These are phyloP conservation scores for Clonostachys rosea DNA, from an alignment of 2,329 filamentous ascomycete species.

Conservation along the genomic window DNA sequence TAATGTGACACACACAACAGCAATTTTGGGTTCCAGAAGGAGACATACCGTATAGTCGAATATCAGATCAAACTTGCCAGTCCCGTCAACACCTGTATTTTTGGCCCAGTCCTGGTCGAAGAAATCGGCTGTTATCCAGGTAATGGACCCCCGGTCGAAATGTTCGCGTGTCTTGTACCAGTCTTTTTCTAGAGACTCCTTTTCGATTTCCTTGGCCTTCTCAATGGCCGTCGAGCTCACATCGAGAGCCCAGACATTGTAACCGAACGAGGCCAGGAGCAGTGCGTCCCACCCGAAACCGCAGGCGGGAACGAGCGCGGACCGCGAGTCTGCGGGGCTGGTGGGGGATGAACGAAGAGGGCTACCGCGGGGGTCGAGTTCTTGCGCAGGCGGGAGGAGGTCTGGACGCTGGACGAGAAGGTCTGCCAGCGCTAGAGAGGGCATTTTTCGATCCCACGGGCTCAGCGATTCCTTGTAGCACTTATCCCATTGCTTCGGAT, in stretches of 20 bases:
- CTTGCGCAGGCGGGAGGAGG: constrained; percentile 31
- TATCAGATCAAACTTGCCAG: constrained; percentile 58
- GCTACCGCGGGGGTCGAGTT: constrained; percentile 19
- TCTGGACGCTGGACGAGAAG: constrained; percentile 38
- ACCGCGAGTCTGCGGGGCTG: constrained; percentile 15
- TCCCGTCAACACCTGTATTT: constrained; percentile 29
- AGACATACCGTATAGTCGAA: constrained; percentile 57
- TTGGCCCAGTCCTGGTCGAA: constrained; percentile 55
- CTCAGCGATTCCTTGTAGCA: constrained; percentile 39
- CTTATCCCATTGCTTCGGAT: constrained; percentile 37
- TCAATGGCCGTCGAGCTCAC: constrained; percentile 43
- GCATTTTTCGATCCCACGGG: constrained; percentile 53
- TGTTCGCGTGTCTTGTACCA: constrained; percentile 29
- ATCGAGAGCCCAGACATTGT: constrained; percentile 74
- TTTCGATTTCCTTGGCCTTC: constrained; percentile 38
- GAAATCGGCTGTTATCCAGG: constrained; percentile 61
- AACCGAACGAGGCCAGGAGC: constrained; percentile 69
- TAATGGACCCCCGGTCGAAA: constrained; percentile 40
- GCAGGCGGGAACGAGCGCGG: constrained; percentile 74
- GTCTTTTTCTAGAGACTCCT: constrained; percentile 27
- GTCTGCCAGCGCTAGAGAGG: constrained; percentile 49
- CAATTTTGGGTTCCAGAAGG: not conserved
- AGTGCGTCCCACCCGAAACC: constrained; percentile 79
- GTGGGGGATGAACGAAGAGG: constrained; percentile 11
- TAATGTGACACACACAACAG: not conserved